Evolutionary conservation across 169 alveolate species (phyloP).

Genomic region (Eimeria praecox): DNA sequence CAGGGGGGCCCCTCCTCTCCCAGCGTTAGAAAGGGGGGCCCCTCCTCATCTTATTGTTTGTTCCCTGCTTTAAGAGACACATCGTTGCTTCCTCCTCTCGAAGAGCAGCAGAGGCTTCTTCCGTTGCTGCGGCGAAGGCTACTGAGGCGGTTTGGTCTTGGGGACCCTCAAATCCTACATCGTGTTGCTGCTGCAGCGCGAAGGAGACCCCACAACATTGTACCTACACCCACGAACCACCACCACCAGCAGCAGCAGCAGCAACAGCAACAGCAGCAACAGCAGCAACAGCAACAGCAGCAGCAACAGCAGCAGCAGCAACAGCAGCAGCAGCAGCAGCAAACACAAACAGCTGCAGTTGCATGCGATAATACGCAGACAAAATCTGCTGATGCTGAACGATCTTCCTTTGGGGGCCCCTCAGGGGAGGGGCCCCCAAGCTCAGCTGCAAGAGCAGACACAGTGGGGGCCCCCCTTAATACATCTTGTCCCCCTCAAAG

Average conservation of each 20-base stretch:
- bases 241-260: neutral
- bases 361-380: neutral
- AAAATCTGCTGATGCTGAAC: neutral
- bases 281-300: neutral
- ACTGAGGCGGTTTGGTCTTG: neutral
- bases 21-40: no score
- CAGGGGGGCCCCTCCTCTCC: no score
- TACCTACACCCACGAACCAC: neutral
- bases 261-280: conserved; percentile 12
- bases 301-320: neutral
- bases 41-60: neutral
- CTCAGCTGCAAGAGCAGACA: neutral
- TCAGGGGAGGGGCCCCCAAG: neutral
- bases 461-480: neutral
- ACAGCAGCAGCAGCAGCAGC: conserved; percentile 22
- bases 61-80: neutral
- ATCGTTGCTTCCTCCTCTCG: neutral
- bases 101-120: neutral
- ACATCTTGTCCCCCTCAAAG: neutral
- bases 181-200: neutral
- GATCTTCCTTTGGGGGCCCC: neutral
- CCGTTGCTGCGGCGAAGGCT: neutral
- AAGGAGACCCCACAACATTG: neutral
- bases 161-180: neutral
- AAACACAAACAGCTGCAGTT: neutral